Base-by-base conservation (phyloP, 148 eudicot species). In the Vaccinium vitisidaea region DNA sequence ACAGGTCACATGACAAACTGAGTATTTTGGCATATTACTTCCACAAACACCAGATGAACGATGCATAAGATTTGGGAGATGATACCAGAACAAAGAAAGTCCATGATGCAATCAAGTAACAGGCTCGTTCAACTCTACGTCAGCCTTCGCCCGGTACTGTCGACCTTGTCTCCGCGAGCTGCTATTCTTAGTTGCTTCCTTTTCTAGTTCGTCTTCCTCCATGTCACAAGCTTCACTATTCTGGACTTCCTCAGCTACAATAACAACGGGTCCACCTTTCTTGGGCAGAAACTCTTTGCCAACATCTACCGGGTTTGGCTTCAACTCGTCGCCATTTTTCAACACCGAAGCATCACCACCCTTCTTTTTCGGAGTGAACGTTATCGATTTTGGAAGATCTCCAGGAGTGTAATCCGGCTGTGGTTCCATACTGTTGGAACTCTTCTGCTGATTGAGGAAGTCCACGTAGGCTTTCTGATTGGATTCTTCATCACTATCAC, bases 121-220 rank as follows among this genome's bases (percentile, higher is more conserved):
- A 50, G 83, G 84, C 54, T 89, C 87, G 48, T 89, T 86, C 19
- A 59, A 55, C 69, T 82, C 85, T 59, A 30, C 27, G 32, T 69
- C 80, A 71, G 25, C 78, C 87, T 89, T 95, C 52, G 91, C 61
- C 77, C 98, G 94, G 88, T 93, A 95, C 61, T 78, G 86, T 52
- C 96, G 95, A 83, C 89, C 84, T 77, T 88, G 53, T 87, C 85
- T 90, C 79, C 69, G 87, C 52, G 77, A 84, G 88, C 81, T 87
- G 23, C 83, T 85, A 77, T 48, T 81, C 75, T 63, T 85, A 49
- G 67, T 67, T 52, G 63, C 83, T 78, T 84, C 78, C 21, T 70
- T 59, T 82, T 80, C 84, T 81, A 87, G 89, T 78, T 91, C 91
- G 77, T 95, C 98, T 86, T 91, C 95, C 82, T 95, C 96, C 98